Base-by-base conservation (phyloP, 352 stramenopile species). In the Globisporangium apiculatum region DNA sequence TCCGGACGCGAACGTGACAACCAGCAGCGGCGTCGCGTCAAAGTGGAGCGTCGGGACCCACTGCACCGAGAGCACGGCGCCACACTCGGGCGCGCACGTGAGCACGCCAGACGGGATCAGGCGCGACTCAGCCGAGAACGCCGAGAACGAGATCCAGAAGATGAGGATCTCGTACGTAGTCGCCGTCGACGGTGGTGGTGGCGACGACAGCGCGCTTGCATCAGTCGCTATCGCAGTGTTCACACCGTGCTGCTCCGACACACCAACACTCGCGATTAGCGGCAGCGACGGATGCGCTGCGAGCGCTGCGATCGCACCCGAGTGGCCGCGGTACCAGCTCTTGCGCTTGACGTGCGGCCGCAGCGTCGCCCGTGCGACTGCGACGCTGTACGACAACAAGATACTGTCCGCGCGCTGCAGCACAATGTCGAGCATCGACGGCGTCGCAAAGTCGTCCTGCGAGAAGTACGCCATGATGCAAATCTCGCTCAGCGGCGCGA, bases 391-490 rank as follows among this genome's bases (percentile, higher is more conserved):
- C 45, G 79, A 91, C 53, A 93, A 64, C 45, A 93, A 64, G 51
- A 93, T 90, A 40, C 83, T 75, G 55, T 93, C 83, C 4, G 66
- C 68, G 7, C 83, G 81, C 54, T 93, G 79, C 45, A 93, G 62
- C 6, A 93, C 71, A 57, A 93, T 86, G 15, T 81, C 71, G 37
- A 93, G 67, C n/a, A 79, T 79, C 14, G 83, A 93, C 4, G 79
- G 83, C 45, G 83, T 72, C 4, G 76, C 79, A 35, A 83, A 79
- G 51, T 84, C 76, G 47, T 87, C 83, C 42, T 89, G 77, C 3
- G 80, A 83, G 55, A 91, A 91, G 61, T 93, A 93, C 5, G 81
- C 83, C 71, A 89, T 89, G 18, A 93, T 77, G 50, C 73, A 85
- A 42, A 77, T 77, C 45, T 91, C 77, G 24, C 73, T 68, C 11